Base-by-base conservation (phyloP, 139 green algal genomes). In the Chlamydomonas schloesseri region DNA sequence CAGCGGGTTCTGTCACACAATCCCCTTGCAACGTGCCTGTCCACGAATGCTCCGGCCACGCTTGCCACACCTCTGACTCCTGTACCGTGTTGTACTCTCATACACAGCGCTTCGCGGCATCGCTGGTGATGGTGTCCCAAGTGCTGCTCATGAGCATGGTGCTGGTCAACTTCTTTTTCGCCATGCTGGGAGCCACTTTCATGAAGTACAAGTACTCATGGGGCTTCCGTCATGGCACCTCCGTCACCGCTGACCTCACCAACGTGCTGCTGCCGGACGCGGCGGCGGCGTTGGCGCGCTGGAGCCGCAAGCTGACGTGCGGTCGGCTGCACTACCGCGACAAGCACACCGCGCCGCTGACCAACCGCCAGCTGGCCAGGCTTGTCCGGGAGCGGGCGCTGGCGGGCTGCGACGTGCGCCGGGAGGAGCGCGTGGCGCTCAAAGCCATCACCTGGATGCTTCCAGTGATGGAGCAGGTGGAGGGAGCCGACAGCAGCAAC, bases 101-200 rank as follows among this genome's bases (percentile, higher is more conserved):
- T 68, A 29, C 24, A 31, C 53, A 85, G 65, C 31, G 50, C 9
- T n/a, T 82, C 29, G 74, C 58, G 29, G 74, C 74, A 6, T 31
- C 33, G 17, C 74, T 82, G 34, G 57, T 82, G 0, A 24, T 34
- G 9, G 47, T 73, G 4, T 21, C 67, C 28, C 83, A 85, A 5
- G 82, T 86, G n/a, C 24, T 88, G 47, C 70, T 91, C 24, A 71
- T 91, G 28, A 58, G 73, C 21, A 79, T 88, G 15, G 28, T 88
- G 4, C 76, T 91, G 3, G 57, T 76, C n/a, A 86, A 91, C 34
- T 91, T 86, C 76, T 88, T 91, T 60, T 87, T 91, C 81, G 68
- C 82, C 15, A 81, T 86, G 2, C 37, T 91, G 0, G 75, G 74
- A 13, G 33, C 15, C 23, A 81, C 60, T 5, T 88, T 91, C 15